Conservation (phyloP, 2,329 filamentous ascomycete species). For the Colletotrichum tabaci region DNA sequence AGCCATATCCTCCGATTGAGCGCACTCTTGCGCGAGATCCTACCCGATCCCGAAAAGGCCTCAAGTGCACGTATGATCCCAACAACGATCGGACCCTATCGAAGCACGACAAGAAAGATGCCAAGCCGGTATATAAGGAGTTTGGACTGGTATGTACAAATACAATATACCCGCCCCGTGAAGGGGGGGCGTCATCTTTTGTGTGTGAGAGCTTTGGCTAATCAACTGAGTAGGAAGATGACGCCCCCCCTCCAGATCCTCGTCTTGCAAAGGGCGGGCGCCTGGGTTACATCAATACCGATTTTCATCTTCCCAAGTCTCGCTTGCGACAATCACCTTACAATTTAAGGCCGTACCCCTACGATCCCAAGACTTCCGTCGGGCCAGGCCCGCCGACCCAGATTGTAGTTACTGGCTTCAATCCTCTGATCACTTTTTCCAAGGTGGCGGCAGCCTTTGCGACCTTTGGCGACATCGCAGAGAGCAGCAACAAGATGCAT, state of each 20-base stretch:
- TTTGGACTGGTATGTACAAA: conserved; percentile 77
- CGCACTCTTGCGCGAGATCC: conserved; percentile 72
- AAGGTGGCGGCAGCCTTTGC: conserved; percentile 84
- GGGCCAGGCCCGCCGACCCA: conserved; percentile 92
- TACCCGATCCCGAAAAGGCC: conserved; percentile 66
- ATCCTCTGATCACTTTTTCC: conserved; percentile 86
- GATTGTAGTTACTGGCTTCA: conserved; percentile 95
- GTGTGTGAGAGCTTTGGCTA: conserved; percentile 69
- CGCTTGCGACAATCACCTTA: conserved; percentile 82
- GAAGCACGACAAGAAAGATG: conserved; percentile 67
- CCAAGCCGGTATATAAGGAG: conserved; percentile 74
- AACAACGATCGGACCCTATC: conserved; percentile 65
- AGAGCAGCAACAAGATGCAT: conserved; percentile 94
- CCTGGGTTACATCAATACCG: conserved; percentile 77
- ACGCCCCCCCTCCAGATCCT: conserved; percentile 85
- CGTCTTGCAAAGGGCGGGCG: conserved; percentile 80
- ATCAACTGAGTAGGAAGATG: conserved; percentile 80
- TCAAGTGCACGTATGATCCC: conserved; percentile 75
- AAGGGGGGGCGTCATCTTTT: conserved; percentile 75
- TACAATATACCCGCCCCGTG: conserved; percentile 55
- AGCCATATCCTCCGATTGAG: conserved; percentile 50
- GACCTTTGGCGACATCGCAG: conserved; percentile 87
- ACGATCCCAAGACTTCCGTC: conserved; percentile 86
- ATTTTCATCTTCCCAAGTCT: conserved; percentile 79
- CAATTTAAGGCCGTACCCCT: conserved; percentile 84